phyloP scores from a whole-genome alignment of 1,139 yeast species.

The Yamadazyma siamensis region DNA sequence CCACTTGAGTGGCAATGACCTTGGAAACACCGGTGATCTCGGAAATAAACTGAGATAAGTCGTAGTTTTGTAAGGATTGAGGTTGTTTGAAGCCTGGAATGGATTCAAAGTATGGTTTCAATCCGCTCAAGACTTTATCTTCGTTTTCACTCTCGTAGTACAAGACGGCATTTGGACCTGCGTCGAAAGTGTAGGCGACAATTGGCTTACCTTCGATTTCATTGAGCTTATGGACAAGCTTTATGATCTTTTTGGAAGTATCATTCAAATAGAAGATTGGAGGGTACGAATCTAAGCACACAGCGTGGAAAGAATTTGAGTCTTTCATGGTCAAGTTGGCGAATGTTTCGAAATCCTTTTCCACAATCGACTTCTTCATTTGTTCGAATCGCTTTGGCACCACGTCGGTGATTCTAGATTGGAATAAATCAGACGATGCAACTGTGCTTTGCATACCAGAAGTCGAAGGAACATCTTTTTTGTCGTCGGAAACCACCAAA shows the following conservation, averaged over 20 bases:
- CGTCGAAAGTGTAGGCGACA: constrained; percentile 97
- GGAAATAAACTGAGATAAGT: constrained; percentile 12
- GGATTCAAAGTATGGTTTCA: constrained; percentile 20
- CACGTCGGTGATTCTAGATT: constrained; percentile 69
- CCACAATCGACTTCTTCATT: constrained; percentile 74
- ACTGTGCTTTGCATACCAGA: constrained; percentile 97
- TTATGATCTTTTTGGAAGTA: constrained; percentile 85
- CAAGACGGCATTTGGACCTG: constrained; percentile 97
- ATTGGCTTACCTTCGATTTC: constrained; percentile 59
- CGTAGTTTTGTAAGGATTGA: constrained; percentile 4
- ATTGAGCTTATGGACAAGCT: constrained; percentile 76
- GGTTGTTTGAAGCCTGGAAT: constrained; percentile 12
- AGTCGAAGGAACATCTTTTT: constrained; percentile 93
- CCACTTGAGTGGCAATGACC: constrained; percentile 80
- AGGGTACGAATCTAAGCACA: constrained; percentile 90
- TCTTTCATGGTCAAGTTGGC: constrained; percentile 93
- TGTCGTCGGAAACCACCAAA: constrained; percentile 86
- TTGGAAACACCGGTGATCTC: constrained; percentile 72
- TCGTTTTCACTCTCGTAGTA: constrained; percentile 81
- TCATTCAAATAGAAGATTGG: constrained; percentile 96
- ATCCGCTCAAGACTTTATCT: constrained; percentile 55
- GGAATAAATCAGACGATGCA: constrained; percentile 79
- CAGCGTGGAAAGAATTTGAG: constrained; percentile 96
- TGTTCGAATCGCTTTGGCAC: constrained; percentile 81
- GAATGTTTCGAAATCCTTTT: constrained; percentile 71